These are phyloP conservation scores for Globisporangium mamillatum DNA, from an alignment of 352 stramenopile genomes.

Conservation along the genomic window DNA sequence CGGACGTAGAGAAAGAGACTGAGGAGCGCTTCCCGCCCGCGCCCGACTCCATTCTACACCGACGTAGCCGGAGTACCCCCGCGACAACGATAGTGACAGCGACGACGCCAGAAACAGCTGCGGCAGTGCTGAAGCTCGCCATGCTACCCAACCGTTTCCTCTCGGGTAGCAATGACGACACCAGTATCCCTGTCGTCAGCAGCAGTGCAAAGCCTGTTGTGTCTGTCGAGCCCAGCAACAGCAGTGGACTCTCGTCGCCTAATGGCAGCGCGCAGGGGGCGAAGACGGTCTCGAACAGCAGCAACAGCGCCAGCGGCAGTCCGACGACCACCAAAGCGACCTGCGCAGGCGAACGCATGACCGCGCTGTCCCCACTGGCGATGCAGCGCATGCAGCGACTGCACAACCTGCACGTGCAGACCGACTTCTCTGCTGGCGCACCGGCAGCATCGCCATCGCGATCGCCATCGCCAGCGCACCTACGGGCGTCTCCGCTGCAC, in stretches of 20 bases:
- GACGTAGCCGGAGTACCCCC: conserved; percentile 14
- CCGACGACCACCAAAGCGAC: neutral
- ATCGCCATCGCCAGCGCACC: neutral
- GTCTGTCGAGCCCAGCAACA: neutral
- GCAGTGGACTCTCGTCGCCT: neutral
- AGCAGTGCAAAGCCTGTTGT: neutral
- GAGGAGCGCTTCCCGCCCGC: neutral
- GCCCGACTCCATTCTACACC: conserved; percentile 4
- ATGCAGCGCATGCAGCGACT: conserved; percentile 37
- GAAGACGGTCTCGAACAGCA: conserved; percentile 1
- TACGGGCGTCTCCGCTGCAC: neutral
- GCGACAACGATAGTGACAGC: neutral
- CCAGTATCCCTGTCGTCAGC: neutral
- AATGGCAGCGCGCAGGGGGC: neutral
- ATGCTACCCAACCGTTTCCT: conserved; percentile 13
- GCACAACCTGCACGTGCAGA: conserved; percentile 34
- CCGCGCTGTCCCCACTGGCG: conserved; percentile 22
- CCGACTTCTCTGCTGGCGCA: conserved; percentile 19
- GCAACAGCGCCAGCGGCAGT: conserved; percentile 10
- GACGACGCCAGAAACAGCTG: neutral
- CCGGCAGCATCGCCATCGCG: neutral
- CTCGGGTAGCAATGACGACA: neutral
- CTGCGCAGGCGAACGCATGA: neutral
- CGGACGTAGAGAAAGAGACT: neutral
- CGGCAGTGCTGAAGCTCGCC: neutral